Evolutionary conservation across 129 eudicot genomes (phyloP).

Genomic region (Silybum marianum): DNA sequence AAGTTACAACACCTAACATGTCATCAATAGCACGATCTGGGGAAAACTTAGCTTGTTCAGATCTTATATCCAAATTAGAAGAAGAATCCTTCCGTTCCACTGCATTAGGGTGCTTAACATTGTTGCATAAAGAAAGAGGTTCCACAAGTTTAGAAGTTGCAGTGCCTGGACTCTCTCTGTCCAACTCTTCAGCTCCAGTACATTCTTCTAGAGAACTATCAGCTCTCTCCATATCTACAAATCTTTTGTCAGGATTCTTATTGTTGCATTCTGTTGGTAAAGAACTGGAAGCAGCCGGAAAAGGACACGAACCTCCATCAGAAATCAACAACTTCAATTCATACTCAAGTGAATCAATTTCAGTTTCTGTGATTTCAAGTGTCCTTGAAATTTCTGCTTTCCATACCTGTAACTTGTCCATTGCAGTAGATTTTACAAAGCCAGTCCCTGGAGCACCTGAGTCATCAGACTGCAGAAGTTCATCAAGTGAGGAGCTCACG

Average conservation of each 20-base stretch:
- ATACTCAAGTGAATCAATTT: constrained; percentile 83
- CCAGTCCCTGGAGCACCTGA: constrained; percentile 43
- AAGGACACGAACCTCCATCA: constrained; percentile 30
- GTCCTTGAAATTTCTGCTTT: constrained; percentile 69
- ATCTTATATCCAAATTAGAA: constrained; percentile 14
- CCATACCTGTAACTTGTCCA: constrained; percentile 69
- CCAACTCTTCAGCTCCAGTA: constrained; percentile 38
- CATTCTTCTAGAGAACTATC: constrained; percentile 25
- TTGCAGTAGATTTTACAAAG: constrained; percentile 50
- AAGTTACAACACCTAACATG: constrained; percentile 3
- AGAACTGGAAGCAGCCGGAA: constrained; percentile 44
- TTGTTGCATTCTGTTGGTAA: constrained; percentile 25
- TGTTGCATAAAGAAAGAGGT: constrained; percentile 21
- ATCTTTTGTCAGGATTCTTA: constrained; percentile 34
- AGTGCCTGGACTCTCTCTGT: constrained; percentile 66
- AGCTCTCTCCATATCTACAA: constrained; percentile 23
- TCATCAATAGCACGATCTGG: constrained; percentile 26
- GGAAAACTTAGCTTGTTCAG: constrained; percentile 32
- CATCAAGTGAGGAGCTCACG: constrained; percentile 54
- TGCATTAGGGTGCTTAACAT: not conserved
- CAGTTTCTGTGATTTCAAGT: constrained; percentile 78
- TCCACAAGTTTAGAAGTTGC: constrained; percentile 62
- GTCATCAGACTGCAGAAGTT: constrained; percentile 57
- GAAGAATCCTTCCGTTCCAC: constrained; percentile 25
- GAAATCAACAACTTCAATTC: constrained; percentile 60